Conservation (phyloP, 2,329 filamentous ascomycete species). For the Calonectria henricotiae region DNA sequence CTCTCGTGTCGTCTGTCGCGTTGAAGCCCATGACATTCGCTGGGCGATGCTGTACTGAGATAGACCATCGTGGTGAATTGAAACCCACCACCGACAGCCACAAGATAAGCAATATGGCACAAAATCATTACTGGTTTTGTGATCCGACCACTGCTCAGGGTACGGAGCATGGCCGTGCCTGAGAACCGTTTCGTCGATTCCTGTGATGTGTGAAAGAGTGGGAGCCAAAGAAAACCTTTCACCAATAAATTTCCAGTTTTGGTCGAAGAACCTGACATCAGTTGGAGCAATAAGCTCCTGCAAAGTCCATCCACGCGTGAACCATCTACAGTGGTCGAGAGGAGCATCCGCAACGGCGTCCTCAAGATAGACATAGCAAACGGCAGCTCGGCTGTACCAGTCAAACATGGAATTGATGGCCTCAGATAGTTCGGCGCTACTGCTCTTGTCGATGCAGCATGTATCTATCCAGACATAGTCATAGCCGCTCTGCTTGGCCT, state of each 20-base stretch:
- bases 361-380: constrained; percentile 34
- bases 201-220: constrained; percentile 42
- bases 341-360: neutral
- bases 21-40: constrained; percentile 34
- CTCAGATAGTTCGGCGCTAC: constrained; percentile 28
- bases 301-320: constrained; percentile 69
- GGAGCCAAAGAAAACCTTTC: constrained; percentile 41
- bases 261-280: constrained; percentile 53
- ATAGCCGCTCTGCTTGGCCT: constrained; percentile 14
- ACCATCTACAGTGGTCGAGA: constrained; percentile 49
- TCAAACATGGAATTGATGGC: constrained; percentile 37
- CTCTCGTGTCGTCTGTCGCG: constrained; percentile 36
- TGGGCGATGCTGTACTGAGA: constrained; percentile 30
- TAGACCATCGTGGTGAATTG: constrained; percentile 27
- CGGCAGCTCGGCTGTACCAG: constrained; percentile 26
- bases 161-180: constrained; percentile 29
- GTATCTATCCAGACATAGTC: constrained; percentile 33
- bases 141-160: constrained; percentile 18
- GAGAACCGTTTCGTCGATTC: constrained; percentile 39
- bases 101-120: constrained; percentile 26
- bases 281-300: constrained; percentile 75
- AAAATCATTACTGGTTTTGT: constrained; percentile 25
- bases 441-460: constrained; percentile 36
- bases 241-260: constrained; percentile 49
- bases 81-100: constrained; percentile 28